Percentiles rank a stretch among this genome's conserved stretches.
Conservation (phyloP, 2,329 filamentous ascomycete genomes). For the Diplocarpon mali region DNA sequence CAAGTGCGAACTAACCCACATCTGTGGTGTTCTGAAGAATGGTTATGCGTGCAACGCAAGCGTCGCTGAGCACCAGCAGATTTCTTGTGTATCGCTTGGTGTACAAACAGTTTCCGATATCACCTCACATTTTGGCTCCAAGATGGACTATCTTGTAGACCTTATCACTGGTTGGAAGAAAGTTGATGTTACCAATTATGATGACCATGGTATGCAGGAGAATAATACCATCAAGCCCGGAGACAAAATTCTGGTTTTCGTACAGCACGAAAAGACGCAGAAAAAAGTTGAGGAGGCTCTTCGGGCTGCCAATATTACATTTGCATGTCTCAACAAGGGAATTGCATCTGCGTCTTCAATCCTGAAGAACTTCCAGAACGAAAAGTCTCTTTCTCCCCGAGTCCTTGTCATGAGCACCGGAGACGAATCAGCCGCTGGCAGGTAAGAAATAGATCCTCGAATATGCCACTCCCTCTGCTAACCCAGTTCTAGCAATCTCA, state of each 20-base stretch:
- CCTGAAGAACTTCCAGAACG: slow-evolving; percentile 32
- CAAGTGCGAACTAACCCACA: background rate
- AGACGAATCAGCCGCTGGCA: slow-evolving; percentile 46
- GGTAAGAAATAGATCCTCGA: slow-evolving; percentile 34
- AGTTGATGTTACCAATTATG: background rate
- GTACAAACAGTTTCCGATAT: background rate
- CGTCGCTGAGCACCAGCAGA: slow-evolving; percentile 1
- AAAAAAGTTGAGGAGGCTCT: slow-evolving; percentile 29
- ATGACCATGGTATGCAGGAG: too few relatives aligned
- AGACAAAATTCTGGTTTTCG: slow-evolving; percentile 45
- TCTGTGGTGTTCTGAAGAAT: background rate
- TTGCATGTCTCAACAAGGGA: slow-evolving; percentile 29
- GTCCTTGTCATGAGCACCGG: slow-evolving; percentile 47
- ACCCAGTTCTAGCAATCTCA: slow-evolving; percentile 39
- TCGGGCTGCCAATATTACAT: slow-evolving; percentile 22
- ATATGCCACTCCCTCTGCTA: background rate
- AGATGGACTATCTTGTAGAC: slow-evolving; percentile 35
- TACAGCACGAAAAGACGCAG: slow-evolving; percentile 39
- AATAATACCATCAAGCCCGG: slow-evolving; percentile 7
- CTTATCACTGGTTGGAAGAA: slow-evolving; percentile 30
- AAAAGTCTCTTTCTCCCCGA: slow-evolving; percentile 15
- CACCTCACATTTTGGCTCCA: slow-evolving; percentile 29
- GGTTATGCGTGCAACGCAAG: slow-evolving; percentile 1
- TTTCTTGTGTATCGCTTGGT: background rate
- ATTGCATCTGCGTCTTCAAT: slow-evolving; percentile 23